phyloP scores from a whole-genome alignment of 768 basidiomycete species.

The Nidularia pulvinata region DNA sequence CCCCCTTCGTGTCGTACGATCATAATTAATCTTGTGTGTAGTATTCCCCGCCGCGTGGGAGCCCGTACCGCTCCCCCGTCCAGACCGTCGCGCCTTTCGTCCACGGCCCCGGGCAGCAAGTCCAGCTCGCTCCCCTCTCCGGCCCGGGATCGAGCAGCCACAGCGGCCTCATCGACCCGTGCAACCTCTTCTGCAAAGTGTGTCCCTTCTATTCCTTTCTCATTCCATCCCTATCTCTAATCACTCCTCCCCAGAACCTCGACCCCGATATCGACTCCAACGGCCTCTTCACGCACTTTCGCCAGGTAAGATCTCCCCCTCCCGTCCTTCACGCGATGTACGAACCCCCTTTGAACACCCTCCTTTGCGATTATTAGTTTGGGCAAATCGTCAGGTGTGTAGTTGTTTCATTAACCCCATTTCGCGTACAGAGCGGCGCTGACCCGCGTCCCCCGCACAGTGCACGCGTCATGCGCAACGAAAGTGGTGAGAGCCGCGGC shows the following conservation, averaged over 20 bases:
- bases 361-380: slow-evolving; percentile 44
- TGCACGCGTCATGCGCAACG: slow-evolving; percentile 92
- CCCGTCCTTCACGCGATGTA: slow-evolving; percentile 3
- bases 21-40: not conserved
- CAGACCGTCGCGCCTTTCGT: slow-evolving; percentile 57
- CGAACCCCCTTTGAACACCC: not conserved
- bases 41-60: slow-evolving; percentile 39
- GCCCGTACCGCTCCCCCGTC: slow-evolving; percentile 41
- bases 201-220: slow-evolving; percentile 3
- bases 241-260: slow-evolving; percentile 58
- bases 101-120: slow-evolving; percentile 90
- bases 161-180: slow-evolving; percentile 88
- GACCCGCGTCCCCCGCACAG: slow-evolving; percentile 28
- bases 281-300: slow-evolving; percentile 80
- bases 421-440: too few species aligned
- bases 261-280: slow-evolving; percentile 81
- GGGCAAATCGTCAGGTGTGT: slow-evolving; percentile 86
- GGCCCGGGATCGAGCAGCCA: slow-evolving; percentile 85
- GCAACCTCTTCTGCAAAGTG: slow-evolving; percentile 90
- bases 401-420: not conserved
- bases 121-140: slow-evolving; percentile 72
- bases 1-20: not conserved
- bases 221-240: slow-evolving; percentile 1
- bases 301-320: slow-evolving; percentile 47
- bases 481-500: slow-evolving; percentile 76